These are phyloP conservation scores for Ambrosia hybrid DNA, from an alignment of 140 eudicot genomes.

Conservation along the genomic window DNA sequence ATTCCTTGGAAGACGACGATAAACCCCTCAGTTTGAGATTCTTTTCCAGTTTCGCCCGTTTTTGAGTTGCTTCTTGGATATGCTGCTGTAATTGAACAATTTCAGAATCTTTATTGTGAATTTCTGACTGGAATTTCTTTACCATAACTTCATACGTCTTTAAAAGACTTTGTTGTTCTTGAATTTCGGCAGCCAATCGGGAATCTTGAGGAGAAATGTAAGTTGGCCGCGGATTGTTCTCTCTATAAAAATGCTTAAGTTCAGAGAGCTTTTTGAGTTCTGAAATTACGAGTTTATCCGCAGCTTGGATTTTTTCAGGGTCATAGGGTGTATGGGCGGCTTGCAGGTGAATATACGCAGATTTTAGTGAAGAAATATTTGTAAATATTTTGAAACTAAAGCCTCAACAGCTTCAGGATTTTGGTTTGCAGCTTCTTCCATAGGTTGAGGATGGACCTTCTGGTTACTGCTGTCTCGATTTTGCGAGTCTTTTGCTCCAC, in stretches of 20 bases:
- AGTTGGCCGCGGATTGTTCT: constrained; percentile 77
- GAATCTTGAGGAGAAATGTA: constrained; percentile 92
- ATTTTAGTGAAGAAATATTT: constrained; percentile 83
- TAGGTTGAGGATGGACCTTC: constrained; percentile 97
- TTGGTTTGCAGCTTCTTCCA: constrained; percentile 85
- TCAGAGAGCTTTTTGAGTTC: constrained; percentile 84
- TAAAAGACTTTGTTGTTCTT: constrained; percentile 92
- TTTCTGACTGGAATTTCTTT: constrained; percentile 91
- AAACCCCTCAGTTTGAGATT: constrained; percentile 81
- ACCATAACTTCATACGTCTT: constrained; percentile 98
- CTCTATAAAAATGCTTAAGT: constrained; percentile 88
- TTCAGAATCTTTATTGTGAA: constrained; percentile 93
- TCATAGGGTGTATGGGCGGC: constrained; percentile 97
- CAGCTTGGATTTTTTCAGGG: constrained; percentile 96
- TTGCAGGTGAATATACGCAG: constrained; percentile 91
- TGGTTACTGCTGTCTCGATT: constrained; percentile 86
- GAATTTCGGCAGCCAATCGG: constrained; percentile 94
- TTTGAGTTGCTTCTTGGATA: constrained; percentile 81
- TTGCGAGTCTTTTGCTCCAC: constrained; percentile 79
- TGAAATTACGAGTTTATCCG: constrained; percentile 86
- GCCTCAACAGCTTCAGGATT: constrained; percentile 92
- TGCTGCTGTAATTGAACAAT: constrained; percentile 80
- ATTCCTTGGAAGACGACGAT: constrained; percentile 66
- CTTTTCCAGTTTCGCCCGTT: constrained; percentile 74
- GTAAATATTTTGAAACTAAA: constrained; percentile 74